phyloP scores from a whole-genome alignment of 352 stramenopile genomes.

The Aphanomyces euteiches region DNA sequence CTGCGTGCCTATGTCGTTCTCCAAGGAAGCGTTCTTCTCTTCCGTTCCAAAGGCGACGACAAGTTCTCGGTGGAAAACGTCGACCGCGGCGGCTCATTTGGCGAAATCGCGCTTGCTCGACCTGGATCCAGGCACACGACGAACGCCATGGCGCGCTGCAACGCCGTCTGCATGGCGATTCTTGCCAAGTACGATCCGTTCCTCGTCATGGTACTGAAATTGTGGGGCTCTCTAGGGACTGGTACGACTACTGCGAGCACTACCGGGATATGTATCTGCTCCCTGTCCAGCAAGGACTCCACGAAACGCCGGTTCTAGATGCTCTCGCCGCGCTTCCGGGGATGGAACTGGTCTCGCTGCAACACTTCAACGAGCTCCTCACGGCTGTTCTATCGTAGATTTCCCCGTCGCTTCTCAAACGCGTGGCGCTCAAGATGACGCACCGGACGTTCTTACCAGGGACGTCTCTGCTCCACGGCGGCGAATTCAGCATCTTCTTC shows the following conservation, averaged over 20 bases:
- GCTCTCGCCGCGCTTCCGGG: neutral
- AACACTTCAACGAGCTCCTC: too few relatives aligned
- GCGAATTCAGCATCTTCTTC: neutral
- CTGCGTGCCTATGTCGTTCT: slow-evolving; percentile 8
- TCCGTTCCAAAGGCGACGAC: neutral
- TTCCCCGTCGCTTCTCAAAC: neutral
- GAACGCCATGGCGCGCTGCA: neutral
- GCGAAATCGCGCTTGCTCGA: neutral
- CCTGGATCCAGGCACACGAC: neutral
- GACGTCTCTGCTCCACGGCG: neutral
- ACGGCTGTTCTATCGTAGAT: neutral
- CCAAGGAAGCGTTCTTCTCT: slow-evolving; percentile 13
- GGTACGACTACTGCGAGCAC: neutral
- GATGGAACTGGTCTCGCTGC: neutral
- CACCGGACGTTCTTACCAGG: neutral
- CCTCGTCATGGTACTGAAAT: neutral
- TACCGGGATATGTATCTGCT: slow-evolving; percentile 15
- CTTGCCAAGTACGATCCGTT: neutral
- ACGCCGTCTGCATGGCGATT: slow-evolving; percentile 8
- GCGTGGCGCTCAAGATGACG: slow-evolving; percentile 4
- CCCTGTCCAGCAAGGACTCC: neutral
- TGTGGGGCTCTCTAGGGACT: neutral
- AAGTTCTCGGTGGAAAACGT: slow-evolving; percentile 5
- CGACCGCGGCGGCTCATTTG: neutral
- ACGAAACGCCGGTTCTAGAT: neutral